Conservation (phyloP, 75 land plant genomes). For the Pinus tabuliformis region DNA sequence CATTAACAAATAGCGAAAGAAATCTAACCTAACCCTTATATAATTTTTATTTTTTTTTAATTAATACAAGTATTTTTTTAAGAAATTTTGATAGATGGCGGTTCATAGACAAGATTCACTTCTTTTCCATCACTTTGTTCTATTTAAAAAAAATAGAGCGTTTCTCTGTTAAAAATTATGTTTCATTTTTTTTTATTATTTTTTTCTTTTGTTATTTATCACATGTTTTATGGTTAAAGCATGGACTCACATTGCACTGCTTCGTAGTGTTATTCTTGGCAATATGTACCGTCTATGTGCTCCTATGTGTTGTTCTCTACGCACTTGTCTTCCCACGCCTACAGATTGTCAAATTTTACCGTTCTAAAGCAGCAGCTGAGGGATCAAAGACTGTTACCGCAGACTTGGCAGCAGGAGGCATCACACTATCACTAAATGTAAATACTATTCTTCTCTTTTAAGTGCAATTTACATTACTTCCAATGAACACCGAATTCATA, state of each 20-base stretch:
- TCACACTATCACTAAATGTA: background rate
- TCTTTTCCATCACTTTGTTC: background rate
- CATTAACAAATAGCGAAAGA: too few relatives aligned
- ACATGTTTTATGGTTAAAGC: background rate
- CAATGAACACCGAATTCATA: background rate
- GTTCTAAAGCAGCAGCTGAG: slow-evolving; percentile 38
- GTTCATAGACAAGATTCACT: background rate
- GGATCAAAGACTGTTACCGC: slow-evolving; percentile 45
- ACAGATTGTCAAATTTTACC: slow-evolving; percentile 38
- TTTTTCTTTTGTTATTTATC: too few relatives aligned
- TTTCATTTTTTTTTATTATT: too few relatives aligned
- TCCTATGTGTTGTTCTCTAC: slow-evolving; percentile 34
- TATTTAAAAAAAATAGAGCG: too few relatives aligned
- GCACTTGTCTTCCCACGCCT: slow-evolving; percentile 46
- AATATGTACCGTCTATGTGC: slow-evolving; percentile 34
- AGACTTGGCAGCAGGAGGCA: slow-evolving; percentile 46
- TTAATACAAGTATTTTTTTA: too few relatives aligned
- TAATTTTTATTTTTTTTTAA: too few relatives aligned
- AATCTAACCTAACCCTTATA: too few relatives aligned
- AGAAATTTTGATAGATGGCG: background rate
- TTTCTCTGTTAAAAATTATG: too few relatives aligned
- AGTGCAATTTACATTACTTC: background rate
- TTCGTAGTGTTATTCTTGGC: slow-evolving; percentile 48
- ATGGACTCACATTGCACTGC: background rate
- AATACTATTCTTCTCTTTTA: background rate